A percentile compares a stretch with the other conserved stretches of the same genome.
Evolutionary conservation across 2,329 filamentous ascomycete genomes (phyloP).

Genomic region (Exophiala phaeomuriformis): DNA sequence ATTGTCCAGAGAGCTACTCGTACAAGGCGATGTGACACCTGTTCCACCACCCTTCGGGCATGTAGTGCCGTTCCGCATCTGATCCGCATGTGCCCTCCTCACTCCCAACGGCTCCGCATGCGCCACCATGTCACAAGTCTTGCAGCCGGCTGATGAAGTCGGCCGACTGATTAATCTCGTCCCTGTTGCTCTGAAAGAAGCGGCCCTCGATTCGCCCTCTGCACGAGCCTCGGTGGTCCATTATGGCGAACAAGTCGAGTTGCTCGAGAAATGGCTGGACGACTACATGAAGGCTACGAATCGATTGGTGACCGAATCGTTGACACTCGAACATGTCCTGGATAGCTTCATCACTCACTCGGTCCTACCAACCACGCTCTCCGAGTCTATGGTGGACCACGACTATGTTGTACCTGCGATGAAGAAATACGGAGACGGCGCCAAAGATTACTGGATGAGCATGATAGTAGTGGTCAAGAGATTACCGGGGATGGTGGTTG

Average conservation of each 20-base stretch:
- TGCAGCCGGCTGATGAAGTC: slow-evolving; percentile 28
- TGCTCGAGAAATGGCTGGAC: slow-evolving; percentile 86
- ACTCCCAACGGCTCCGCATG: neutral
- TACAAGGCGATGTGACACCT: neutral
- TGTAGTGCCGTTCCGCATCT: neutral
- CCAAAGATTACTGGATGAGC: slow-evolving; percentile 79
- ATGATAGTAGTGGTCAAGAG: slow-evolving; percentile 66
- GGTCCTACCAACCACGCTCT: slow-evolving; percentile 63
- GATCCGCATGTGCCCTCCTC: neutral
- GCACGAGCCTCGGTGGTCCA: slow-evolving; percentile 82
- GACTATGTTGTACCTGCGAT: slow-evolving; percentile 89
- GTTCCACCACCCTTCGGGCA: neutral
- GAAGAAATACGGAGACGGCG: slow-evolving; percentile 74
- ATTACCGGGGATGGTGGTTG: slow-evolving; percentile 67
- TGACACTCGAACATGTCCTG: slow-evolving; percentile 70
- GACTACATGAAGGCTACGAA: slow-evolving; percentile 57
- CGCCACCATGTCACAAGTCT: slow-evolving; percentile 6
- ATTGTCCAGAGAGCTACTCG: neutral
- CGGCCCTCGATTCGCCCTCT: slow-evolving; percentile 89
- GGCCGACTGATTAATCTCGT: slow-evolving; percentile 43
- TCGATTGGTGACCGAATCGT: slow-evolving; percentile 58
- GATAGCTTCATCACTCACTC: slow-evolving; percentile 68
- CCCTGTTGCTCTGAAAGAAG: slow-evolving; percentile 86
- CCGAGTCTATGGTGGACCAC: slow-evolving; percentile 82
- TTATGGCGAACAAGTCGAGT: slow-evolving; percentile 85